Evolutionary conservation across 257 asterid genomes (phyloP), one percentile per base, ranked within the genome.

Genomic region (Solanum bukasovii): DNA sequence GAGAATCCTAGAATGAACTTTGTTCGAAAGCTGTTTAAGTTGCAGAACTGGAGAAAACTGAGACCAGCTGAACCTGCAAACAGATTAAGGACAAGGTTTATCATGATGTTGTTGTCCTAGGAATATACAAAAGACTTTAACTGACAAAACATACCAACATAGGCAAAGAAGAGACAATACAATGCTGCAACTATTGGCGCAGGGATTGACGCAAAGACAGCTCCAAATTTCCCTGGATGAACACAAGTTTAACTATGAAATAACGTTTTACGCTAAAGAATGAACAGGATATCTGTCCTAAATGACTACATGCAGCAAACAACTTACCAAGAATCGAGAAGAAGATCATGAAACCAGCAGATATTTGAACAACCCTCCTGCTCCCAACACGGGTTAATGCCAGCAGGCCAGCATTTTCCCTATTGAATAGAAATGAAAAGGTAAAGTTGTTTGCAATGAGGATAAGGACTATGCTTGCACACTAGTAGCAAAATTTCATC

Each of bases 291-390:
- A 34, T 44, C 65, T 79, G 25, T 42, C 16, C 82, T 23, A 40
- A 27, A 85, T 37, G 63, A 29, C 38, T n/a, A 7, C 52, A 74
- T 49, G 52, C 10, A 63, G 13, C 56, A 23, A 12, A 40, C n/a
- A 35, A 61, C 90, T 91, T 87, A 90, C 99, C 99, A 65, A 97
- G 95, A 87, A 97, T 88, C 14, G 99, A 95, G 90, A 97, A 97
- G 92, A 97, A 97, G 87, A 97, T 93, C 99, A 97, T 97, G 90
- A 97, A 97, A 88, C 98, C 98, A 85, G 98, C 98, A 34, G 99
- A 94, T 91, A 97, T 96, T 87, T 95, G 99, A 75, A 96, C 91
- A 37, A 97, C 99, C 88, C 98, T 94, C 9, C 99, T 94, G 93
- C 99, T 96, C 35, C 99, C 99, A 72, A 97, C 98, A 6, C 92